Evolutionary conservation across 345 rosid genomes (phyloP), one percentile per base, ranked within the genome.

Genomic region (Eucalyptus curtisii): DNA sequence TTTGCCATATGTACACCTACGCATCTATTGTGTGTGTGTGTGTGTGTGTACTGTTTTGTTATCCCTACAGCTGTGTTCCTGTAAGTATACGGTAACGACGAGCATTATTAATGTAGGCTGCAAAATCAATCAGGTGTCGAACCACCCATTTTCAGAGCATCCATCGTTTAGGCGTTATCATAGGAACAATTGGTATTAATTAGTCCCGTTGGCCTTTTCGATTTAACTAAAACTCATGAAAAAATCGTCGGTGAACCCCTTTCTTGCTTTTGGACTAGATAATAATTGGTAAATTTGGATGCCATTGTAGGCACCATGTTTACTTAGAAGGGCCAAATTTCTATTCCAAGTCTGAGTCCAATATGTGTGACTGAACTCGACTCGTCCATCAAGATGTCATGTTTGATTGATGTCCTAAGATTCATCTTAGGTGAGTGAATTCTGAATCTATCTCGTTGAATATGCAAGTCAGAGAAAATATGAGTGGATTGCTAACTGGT

Each of bases 141-240:
- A 64, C 76, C 20, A 8, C 37, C 76, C 37, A n/a, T 64, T 64
- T 64, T n/a, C 10, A 33, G 6, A n/a, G 76, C 5, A n/a, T 64
- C 10, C 10, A 14, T 64, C 15, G 68, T 59, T 59, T 59, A 59
- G 66, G 15, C 31, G 0, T 10, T 55, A 9, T 55, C 61, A 55
- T 59, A 27, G 68, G 64, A 59, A 27, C 2, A 59, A 2, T 12
- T 1, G 7, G 17, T 30, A 52, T 19, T 52, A 61, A 30, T 61
- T 13, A 12, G 66, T 59, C 15, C 66, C n/a, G 8, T 59, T 0
- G 33, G 68, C 4, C 0, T 0, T 61, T 30, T 61, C 0, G 1
- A 55, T 55, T 55, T 55, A 24, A 55, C 13, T 55, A 55, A 24
- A 55, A 55, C 61, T 24, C 6, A 55, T 55, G 61, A 24, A 55